phyloP scores from a whole-genome alignment of 139 green algal species.

The Prasinococcaceae sp. region DNA sequence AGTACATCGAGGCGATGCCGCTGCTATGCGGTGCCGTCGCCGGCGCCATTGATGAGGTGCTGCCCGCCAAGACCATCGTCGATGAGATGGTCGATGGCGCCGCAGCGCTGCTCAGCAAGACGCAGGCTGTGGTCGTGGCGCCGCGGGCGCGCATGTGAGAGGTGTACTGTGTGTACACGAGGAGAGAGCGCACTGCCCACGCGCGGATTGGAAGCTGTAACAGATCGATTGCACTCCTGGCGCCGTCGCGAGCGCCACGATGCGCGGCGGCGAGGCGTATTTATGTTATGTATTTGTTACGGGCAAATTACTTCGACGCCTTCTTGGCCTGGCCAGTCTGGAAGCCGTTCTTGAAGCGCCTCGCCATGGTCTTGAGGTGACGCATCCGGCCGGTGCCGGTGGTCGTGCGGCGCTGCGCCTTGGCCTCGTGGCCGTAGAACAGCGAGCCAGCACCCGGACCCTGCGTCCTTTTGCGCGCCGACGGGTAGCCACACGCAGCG shows the following conservation, averaged over 20 bases:
- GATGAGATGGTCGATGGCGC: conserved; percentile 5
- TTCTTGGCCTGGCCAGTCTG: no score
- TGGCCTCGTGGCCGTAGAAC: conserved; percentile 22
- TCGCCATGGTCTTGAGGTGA: conserved; percentile 76
- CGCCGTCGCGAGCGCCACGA: no score
- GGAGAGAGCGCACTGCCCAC: no score
- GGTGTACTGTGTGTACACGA: no score
- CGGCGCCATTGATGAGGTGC: conserved; percentile 1
- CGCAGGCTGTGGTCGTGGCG: no score
- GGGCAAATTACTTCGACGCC: no score
- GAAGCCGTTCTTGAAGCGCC: conserved; percentile 92
- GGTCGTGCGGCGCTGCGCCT: conserved; percentile 95
- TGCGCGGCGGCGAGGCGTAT: no score
- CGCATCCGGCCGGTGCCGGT: conserved; percentile 91
- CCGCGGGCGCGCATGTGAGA: no score
- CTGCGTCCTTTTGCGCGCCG: conserved; percentile 58
- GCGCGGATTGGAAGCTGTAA: no score
- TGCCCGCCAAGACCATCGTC: conserved; percentile 3
- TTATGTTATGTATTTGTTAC: no score
- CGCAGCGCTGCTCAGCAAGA: no score
- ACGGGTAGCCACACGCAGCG: conserved; percentile 82
- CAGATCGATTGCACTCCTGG: no score
- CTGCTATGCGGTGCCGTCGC: neutral
- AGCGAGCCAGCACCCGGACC: neutral
- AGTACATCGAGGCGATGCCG: conserved; percentile 4